Conservation (phyloP, 208 protist species). For the Histomonas meleagridis region DNA sequence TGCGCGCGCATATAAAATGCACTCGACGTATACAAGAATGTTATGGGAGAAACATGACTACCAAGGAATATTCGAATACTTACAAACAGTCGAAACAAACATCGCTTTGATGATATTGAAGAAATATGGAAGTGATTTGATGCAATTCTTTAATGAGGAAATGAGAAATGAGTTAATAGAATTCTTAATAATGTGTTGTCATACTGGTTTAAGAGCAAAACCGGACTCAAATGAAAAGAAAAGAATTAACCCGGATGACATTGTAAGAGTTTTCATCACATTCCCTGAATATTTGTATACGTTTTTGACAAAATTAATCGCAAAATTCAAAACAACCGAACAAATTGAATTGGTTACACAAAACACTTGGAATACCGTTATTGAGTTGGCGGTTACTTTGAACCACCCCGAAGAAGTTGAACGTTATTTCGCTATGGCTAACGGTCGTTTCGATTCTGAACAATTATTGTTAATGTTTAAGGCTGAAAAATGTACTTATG, state of each 20-base stretch:
- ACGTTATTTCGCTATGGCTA: background rate
- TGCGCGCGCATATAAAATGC: background rate
- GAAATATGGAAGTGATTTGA: background rate
- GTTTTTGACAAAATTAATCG: background rate
- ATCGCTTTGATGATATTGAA: background rate
- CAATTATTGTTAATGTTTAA: background rate
- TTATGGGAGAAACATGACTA: background rate
- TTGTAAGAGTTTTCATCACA: background rate
- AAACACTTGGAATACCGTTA: background rate
- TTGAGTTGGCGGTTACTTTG: background rate
- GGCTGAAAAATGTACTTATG: background rate
- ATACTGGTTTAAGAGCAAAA: background rate
- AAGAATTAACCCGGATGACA: background rate
- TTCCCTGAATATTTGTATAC: background rate
- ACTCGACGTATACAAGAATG: background rate
- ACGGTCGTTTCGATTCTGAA: background rate
- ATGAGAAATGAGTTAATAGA: background rate
- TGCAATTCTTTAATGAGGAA: background rate
- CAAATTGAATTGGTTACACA: background rate
- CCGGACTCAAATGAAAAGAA: background rate
- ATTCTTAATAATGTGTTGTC: too few relatives aligned
- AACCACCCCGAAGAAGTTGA: background rate
- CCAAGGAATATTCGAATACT: background rate
- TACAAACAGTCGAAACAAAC: background rate
- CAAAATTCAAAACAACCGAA: too few relatives aligned